Base-by-base conservation (phyloP, 805 yeast genomes). In the Candida vaughaniae region DNA sequence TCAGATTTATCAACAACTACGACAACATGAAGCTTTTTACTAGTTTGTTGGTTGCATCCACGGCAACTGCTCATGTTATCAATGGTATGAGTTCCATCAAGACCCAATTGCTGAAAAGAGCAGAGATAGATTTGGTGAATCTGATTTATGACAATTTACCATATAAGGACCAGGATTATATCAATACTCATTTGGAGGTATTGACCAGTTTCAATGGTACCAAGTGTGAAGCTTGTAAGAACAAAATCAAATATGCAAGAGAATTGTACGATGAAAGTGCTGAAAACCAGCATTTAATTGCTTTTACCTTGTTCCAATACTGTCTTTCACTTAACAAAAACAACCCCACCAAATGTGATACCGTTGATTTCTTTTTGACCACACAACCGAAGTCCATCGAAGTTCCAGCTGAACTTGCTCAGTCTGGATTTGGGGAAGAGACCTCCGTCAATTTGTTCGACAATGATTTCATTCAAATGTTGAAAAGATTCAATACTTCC, bases 391-490 rank as follows among this genome's bases (percentile, higher is more conserved):
- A 51, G 31, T 43, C 51, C 32, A 20, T 29, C 4, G 35, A 32
- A n/a, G 12, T 26, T 6, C 22, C 39, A 2, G 47, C 45, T n/a
- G 51, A 49, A 19, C 29, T 38, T 9, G 55, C 34, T 15, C 51
- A 52, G 26, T 46, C 59, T 1, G 62, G 66, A 16, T 37, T 52
- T 22, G 40, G 49, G 16, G 46, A 48, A n/a, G 51, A 51, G 11
- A 48, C 62, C 19, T 48, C 59, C 16, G 48, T 66, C 27, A 54
- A 60, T 42, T 59, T 66, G 36, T 59, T 45, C 30, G 70, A 65
- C 48, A 66, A 63, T 38, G 72, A 66, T 36, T 66, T 64, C 44
- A 46, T 63, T 33, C 64, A 64, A 31, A 53, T 66, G 57, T 42
- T 66, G 43, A 53, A 53, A 37, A 41, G 55, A 36, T 61, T 66